Conservation (phyloP, 139 green algal genomes). For the Monoraphidium neglectum region DNA sequence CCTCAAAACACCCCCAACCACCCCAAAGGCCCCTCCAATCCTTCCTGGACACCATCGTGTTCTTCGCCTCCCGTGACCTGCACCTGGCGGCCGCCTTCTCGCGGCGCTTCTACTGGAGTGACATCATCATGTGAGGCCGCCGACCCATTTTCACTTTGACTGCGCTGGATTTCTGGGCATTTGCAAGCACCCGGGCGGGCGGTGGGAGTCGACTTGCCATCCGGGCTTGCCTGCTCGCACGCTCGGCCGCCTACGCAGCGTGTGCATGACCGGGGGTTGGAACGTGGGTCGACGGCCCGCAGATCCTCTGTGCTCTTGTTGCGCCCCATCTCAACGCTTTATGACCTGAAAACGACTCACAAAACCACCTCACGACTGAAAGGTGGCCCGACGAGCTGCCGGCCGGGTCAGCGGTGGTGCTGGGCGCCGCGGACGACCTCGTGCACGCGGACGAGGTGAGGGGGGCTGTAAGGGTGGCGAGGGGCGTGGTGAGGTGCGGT, state of each 20-base stretch:
- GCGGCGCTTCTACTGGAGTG: slow-evolving; percentile 34
- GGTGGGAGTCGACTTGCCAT: too few species aligned
- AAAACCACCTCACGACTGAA: too few species aligned
- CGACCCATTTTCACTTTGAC: background rate
- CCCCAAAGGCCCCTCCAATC: too few species aligned
- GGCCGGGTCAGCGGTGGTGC: slow-evolving; percentile 27
- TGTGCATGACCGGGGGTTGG: background rate
- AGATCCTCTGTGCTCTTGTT: background rate
- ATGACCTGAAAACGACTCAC: too few species aligned
- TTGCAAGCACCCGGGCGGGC: background rate
- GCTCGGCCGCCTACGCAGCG: too few species aligned
- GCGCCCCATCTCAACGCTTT: too few species aligned
- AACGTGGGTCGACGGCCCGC: background rate
- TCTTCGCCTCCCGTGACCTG: slow-evolving; percentile 23
- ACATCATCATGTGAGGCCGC: slow-evolving; percentile 24
- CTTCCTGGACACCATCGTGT: background rate
- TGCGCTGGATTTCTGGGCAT: background rate
- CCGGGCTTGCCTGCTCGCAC: too few species aligned
- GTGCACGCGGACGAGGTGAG: slow-evolving; percentile 23
- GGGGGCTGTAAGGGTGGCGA: too few species aligned
- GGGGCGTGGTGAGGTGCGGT: too few species aligned
- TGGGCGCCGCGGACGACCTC: slow-evolving; percentile 29
- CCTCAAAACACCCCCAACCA: too few species aligned
- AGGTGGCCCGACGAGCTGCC: slow-evolving; percentile 27
- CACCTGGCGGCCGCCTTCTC: slow-evolving; percentile 18